Evolutionary conservation across 768 basidiomycete genomes (phyloP).

Genomic region (Hygrophoropsis aurantiaca): DNA sequence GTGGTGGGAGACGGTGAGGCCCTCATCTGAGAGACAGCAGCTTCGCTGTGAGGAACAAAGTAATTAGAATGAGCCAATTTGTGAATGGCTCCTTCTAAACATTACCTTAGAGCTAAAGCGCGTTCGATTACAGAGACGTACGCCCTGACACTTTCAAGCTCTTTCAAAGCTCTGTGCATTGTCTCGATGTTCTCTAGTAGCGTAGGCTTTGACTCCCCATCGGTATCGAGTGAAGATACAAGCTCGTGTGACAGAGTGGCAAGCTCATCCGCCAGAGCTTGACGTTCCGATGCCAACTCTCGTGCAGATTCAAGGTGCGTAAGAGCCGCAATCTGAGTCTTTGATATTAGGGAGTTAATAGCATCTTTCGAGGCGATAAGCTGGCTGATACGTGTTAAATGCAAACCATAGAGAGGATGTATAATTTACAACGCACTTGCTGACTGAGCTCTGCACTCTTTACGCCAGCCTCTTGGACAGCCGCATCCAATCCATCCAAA

Average conservation of each 20-base stretch:
- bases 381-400: conserved; percentile 51
- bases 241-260: conserved; percentile 65
- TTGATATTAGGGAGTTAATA: conserved; percentile 45
- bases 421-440: conserved; percentile 41
- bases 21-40: conserved; percentile 54
- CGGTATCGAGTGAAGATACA: conserved; percentile 49
- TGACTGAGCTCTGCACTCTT: conserved; percentile 40
- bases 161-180: conserved; percentile 72
- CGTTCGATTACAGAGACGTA: conserved; percentile 78
- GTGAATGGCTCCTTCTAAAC: conserved; percentile 1
- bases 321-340: conserved; percentile 48
- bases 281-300: conserved; percentile 72
- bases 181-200: conserved; percentile 82
- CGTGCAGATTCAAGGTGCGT: conserved; percentile 63
- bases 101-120: conserved; percentile 71
- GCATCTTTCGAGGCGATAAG: conserved; percentile 50
- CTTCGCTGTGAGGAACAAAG: conserved; percentile 44
- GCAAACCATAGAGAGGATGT: conserved; percentile 8
- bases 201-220: conserved; percentile 51
- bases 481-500: conserved; percentile 45
- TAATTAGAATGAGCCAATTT: no score
- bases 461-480: conserved; percentile 43
- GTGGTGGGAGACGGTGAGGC: conserved; percentile 40
- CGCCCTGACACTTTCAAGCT: conserved; percentile 70
- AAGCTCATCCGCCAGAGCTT: conserved; percentile 77